phyloP scores from a whole-genome alignment of 768 basidiomycete genomes.

The Russula sp. region DNA sequence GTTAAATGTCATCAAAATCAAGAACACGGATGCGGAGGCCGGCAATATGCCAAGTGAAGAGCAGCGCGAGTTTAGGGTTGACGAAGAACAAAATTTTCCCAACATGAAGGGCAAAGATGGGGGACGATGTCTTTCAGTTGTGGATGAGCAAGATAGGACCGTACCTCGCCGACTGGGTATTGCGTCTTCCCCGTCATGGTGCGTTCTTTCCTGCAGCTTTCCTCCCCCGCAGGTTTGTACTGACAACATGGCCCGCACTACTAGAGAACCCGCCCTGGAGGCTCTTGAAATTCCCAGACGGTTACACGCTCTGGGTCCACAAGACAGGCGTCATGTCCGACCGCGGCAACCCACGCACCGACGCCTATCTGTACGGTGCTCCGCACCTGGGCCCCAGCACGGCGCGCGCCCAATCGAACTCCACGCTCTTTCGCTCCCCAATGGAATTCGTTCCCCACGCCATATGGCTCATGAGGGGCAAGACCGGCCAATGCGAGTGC shows the following conservation, averaged over 20 bases:
- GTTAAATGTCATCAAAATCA: slow-evolving; percentile 17
- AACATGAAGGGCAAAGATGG: neutral
- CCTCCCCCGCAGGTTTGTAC: neutral
- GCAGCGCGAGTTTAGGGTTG: neutral
- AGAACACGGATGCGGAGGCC: neutral
- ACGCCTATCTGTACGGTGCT: slow-evolving; percentile 20
- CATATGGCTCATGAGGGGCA: slow-evolving; percentile 27
- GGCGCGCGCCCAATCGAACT: neutral
- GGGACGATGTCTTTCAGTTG: accelerated
- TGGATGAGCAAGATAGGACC: slow-evolving; percentile 16
- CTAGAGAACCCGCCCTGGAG: neutral
- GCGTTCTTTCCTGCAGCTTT: neutral
- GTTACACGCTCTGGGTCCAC: slow-evolving; percentile 26
- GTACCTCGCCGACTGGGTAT: slow-evolving; percentile 20
- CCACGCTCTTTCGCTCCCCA: slow-evolving; percentile 21
- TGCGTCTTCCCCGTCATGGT: neutral
- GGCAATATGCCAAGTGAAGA: neutral
- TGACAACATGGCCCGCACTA: neutral
- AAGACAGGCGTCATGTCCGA: slow-evolving; percentile 1
- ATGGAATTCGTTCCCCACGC: slow-evolving; percentile 29
- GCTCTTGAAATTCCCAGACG: neutral
- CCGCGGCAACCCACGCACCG: slow-evolving; percentile 18
- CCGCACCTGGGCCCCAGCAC: neutral
- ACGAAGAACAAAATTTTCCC: neutral
- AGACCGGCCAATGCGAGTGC: slow-evolving; percentile 7